Evolutionary conservation across 1,284 basidiomycete species (phyloP), one percentile per base, ranked within the genome.

Genomic region (Leccinum subrobustum): DNA sequence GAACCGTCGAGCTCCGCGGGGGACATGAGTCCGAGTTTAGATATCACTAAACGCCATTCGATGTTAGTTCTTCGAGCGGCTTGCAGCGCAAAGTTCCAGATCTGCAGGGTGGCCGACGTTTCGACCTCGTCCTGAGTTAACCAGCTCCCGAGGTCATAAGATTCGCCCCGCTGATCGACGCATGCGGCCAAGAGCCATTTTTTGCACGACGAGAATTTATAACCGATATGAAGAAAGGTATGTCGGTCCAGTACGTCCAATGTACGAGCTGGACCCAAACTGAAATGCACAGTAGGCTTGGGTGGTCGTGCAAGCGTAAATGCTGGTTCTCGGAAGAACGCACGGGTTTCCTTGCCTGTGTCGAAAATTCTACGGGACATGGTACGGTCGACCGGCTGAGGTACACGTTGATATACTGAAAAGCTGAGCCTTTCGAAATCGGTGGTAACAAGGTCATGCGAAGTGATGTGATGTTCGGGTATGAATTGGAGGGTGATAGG

Each of bases 151-250:
- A 87, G 67, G 58, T 88, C 84, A 67, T 88, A 83, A 12, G 79
- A 83, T 70, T 93, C 91, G 4, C 91, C 92, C 5, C 86, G 79
- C 67, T 92, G 85, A 68, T 95, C 92, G 9, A 90, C 76, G 67
- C 85, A 88, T n/a, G 84, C 79, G n/a, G 84, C 84, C 16, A 89
- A 70, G 3, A 92, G 76, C 92, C 91, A 93, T 70, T 86, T 87
- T 6, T 85, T 81, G 62, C 86, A 88, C 5, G 75, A 68, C 11
- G 86, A 86, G 2, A 88, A 65, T 37, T 77, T 76, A 71, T 94
- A 95, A 1, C 84, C 91, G 50, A 93, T 80, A 68, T 95, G 92
- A 50, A 94, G 76, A 51, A 93, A 74, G 2, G 83, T 86, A 63
- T 88, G 81, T 3, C 87, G 79, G 64, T 92, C 88, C 63, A 88